phyloP scores from a whole-genome alignment of 768 basidiomycete species.

The Mycena maculata region DNA sequence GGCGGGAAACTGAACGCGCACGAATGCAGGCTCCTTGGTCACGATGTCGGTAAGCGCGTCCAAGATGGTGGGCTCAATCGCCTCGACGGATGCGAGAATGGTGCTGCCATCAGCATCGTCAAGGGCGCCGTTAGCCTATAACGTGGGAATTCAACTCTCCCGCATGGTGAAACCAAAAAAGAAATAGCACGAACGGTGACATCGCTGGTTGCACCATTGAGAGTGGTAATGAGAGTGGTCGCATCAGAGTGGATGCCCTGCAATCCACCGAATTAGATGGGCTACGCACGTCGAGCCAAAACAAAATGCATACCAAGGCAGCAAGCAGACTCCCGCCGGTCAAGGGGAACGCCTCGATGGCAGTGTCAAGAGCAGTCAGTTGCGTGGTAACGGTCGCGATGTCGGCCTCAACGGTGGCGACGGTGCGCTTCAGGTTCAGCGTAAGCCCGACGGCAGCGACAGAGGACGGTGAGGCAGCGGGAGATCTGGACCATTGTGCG shows the following conservation, averaged over 20 bases:
- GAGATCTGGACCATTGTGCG: conserved; percentile 26
- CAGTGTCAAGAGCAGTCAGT: conserved; percentile 43
- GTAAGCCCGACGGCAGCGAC: conserved; percentile 41
- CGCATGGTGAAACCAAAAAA: too few relatives aligned
- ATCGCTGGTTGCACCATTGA: conserved; percentile 45
- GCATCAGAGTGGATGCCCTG: conserved; percentile 44
- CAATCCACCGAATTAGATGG: not conserved
- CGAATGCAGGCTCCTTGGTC: conserved; percentile 38
- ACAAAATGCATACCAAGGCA: conserved; percentile 40
- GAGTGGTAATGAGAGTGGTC: conserved; percentile 30
- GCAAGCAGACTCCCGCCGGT: conserved; percentile 33
- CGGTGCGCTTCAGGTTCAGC: conserved; percentile 35
- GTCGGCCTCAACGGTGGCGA: conserved; percentile 45
- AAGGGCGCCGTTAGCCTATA: conserved; percentile 22
- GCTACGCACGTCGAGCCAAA: not conserved
- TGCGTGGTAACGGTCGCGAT: conserved; percentile 41
- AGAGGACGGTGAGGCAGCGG: conserved; percentile 40
- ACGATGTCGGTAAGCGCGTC: conserved; percentile 37
- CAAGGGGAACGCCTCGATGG: conserved; percentile 45
- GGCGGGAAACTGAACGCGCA: not conserved
- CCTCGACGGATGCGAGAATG: conserved; percentile 34
- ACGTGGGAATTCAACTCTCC: not conserved
- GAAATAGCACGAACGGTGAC: conserved; percentile 15
- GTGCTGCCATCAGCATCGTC: conserved; percentile 37
- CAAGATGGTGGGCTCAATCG: conserved; percentile 37